Evolutionary conservation across 305 asterid species (phyloP).

Genomic region (Fraxinus floribunda): DNA sequence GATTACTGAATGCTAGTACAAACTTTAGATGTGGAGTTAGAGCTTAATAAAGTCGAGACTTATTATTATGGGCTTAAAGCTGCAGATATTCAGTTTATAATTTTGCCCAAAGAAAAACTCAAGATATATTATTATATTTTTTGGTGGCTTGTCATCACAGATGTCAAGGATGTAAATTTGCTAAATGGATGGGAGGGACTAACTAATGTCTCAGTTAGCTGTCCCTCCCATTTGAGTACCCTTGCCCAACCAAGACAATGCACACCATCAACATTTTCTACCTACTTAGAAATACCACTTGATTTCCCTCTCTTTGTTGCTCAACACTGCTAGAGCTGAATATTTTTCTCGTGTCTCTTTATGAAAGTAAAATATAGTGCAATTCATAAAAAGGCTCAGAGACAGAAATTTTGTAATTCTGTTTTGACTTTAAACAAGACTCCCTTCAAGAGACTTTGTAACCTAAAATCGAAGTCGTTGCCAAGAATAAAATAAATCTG

Average conservation of each 20-base stretch:
- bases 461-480: neutral
- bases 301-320: neutral
- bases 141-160: neutral
- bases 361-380: neutral
- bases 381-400: neutral
- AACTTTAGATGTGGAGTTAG: neutral
- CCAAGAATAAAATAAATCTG: neutral
- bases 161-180: neutral
- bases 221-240: neutral
- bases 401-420: neutral
- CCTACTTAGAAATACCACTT: neutral
- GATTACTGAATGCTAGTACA: neutral
- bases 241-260: neutral
- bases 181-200: neutral
- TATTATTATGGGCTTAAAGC: neutral
- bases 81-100: neutral
- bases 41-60: neutral
- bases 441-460: neutral
- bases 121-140: too few relatives aligned
- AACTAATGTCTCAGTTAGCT: neutral
- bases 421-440: neutral
- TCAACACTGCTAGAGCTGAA: neutral
- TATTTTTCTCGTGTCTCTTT: neutral
- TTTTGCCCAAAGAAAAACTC: neutral
- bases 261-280: neutral